Base-by-base conservation (phyloP, 306 rosid species). In the Prunus campanulata region DNA sequence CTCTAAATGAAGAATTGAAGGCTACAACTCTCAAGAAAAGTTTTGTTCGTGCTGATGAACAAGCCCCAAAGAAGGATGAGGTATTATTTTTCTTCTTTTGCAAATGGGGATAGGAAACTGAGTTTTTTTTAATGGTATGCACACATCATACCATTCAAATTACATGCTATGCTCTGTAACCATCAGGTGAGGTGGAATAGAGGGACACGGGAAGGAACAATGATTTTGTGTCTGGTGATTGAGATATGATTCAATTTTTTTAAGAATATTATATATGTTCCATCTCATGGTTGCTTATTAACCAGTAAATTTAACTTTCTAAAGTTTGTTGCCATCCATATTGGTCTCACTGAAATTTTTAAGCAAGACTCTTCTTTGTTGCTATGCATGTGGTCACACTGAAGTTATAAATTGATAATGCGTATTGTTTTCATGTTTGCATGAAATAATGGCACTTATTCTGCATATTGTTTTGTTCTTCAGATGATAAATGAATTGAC, bases 31-130 rank as follows among this genome's bases (percentile, higher is more conserved):
- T 95, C 49, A 59, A 84, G 74, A 92, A 84, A 84, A 95, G 93
- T 83, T 95, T 95, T 86, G 87, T 88, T 77, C 89, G 89, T 82
- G 98, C 96, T 56, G 80, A 85, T 39, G 97, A 87, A 81, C 88
- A 90, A 80, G 80, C 84, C 50, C 80, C 96, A 51, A 84, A 84
- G 86, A 87, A 81, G 74, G 85, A 87, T 72, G 92, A 92, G 98
- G 99, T 88, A 88, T 67, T 52, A 10, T 76, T 74, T 69, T 50
- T 30, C 24, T 13, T 51, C 15, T 71, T 46, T 9, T 20, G 29
- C 20, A 42, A 50, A 18, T 29, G 60, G 47, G 25, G 13, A 49
- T 8, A 15, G 46, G 11, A 48, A 27, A 20, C 66, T 56, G 54
- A 52, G 11, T 42, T 22, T 47, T 55, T 56, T 49, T 68, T 59